These are phyloP conservation scores for Grammothele lineata DNA, from an alignment of 768 basidiomycete genomes.

Conservation along the genomic window DNA sequence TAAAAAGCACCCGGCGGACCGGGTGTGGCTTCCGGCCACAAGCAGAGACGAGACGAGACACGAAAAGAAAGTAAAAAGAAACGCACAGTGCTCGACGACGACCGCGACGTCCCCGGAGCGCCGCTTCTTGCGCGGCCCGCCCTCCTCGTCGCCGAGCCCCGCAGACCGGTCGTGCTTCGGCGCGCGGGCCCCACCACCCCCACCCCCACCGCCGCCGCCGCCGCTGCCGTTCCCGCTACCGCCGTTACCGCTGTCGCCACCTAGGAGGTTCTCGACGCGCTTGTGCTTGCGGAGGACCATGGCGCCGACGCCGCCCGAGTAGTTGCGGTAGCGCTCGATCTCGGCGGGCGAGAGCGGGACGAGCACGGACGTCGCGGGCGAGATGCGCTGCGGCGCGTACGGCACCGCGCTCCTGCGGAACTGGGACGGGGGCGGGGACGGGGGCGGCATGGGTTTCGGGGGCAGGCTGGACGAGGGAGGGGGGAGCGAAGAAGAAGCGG, in stretches of 20 bases:
- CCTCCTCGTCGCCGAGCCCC: conserved; percentile 23
- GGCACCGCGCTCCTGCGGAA: conserved; percentile 34
- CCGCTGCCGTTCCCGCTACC: conserved; percentile 35
- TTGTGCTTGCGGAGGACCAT: conserved; percentile 35
- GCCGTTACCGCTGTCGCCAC: conserved; percentile 35
- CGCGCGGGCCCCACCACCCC: background rate
- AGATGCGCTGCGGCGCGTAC: conserved; percentile 64
- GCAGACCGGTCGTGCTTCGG: too few species aligned
- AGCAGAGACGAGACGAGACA: too few species aligned
- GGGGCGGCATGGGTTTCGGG: conserved; percentile 15
- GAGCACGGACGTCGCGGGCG: conserved; percentile 59
- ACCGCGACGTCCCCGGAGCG: conserved; percentile 65
- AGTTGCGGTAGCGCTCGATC: conserved; percentile 53
- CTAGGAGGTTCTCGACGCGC: conserved; percentile 15
- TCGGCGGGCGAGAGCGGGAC: conserved; percentile 62
- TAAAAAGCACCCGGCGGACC: too few species aligned
- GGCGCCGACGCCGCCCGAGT: conserved; percentile 50
- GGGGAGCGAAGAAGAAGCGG: conserved; percentile 12
- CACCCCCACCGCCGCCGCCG: too few species aligned
- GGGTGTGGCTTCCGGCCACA: too few species aligned
- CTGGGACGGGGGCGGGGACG: conserved; percentile 10
- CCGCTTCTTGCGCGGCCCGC: conserved; percentile 33
- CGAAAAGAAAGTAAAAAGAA: background rate
- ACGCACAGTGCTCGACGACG: conserved; percentile 76
- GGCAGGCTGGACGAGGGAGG: conserved; percentile 16